Evolutionary conservation across 208 protist genomes (phyloP).

Genomic region (Trichomonas gallinae): DNA sequence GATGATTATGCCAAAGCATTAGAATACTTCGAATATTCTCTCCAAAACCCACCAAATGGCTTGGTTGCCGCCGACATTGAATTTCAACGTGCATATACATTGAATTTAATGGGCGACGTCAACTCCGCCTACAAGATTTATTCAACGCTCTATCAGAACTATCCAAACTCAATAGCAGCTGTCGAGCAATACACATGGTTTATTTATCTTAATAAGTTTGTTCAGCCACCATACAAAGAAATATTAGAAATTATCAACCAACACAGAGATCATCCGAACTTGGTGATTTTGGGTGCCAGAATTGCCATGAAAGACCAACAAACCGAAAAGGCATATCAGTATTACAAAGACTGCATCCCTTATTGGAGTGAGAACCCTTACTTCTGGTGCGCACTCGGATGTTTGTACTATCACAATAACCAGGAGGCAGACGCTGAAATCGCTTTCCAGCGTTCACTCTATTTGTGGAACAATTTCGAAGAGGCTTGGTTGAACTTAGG

Average conservation of each 20-base stretch:
- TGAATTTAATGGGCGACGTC: neutral
- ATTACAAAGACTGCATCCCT: neutral
- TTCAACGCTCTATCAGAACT: neutral
- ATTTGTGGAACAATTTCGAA: neutral
- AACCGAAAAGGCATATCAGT: neutral
- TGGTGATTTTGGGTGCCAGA: neutral
- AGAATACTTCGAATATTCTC: neutral
- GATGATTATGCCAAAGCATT: neutral
- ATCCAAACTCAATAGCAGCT: neutral
- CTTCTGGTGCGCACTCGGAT: neutral
- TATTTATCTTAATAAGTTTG: neutral
- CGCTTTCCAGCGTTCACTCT: neutral
- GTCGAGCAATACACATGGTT: neutral
- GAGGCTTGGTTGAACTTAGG: neutral
- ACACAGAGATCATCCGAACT: neutral
- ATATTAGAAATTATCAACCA: neutral
- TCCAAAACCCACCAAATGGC: neutral
- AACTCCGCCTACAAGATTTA: neutral
- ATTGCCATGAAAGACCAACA: neutral
- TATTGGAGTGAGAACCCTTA: neutral
- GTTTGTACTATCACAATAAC: neutral
- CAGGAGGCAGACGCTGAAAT: neutral
- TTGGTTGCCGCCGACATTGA: neutral
- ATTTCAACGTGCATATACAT: neutral
- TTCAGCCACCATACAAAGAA: neutral